Evolutionary conservation across 2,329 filamentous ascomycete species (phyloP), one percentile per base, ranked within the genome.

Genomic region (Fonsecaea pedrosoi): DNA sequence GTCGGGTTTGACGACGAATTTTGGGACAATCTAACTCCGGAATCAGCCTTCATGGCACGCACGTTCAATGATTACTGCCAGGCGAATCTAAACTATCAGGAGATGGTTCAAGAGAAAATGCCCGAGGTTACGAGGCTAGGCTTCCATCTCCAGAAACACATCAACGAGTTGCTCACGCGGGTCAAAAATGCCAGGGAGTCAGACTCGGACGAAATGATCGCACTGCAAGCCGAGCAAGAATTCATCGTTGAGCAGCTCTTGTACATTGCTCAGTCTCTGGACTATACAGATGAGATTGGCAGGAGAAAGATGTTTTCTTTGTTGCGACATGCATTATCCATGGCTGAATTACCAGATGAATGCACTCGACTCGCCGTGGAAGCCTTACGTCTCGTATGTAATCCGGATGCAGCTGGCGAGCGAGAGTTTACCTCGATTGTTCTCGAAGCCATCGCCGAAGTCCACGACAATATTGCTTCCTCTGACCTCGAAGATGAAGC

Each of bases 231-330:
- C 6, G 93, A 97, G 76, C 90, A 94, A 73, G 94, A 98, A 78
- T 99, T 99, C 73, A 91, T 97, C 69, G 91, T 97, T 45, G 94
- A 98, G 77, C 96, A 99, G 76, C 84, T 99, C 65, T 87, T 99
- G 40, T 91, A 97, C 73, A 96, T 99, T 75, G 91, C 92, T 4
- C 85, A 94, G 67, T 96, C 92, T 1, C 86, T 98, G 59, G 95
- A 99, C 79, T 99, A 98, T 78, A 94, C 92, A n/a, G 95, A 99
- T 75, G 95, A 98, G 78, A 92, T 97, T 69, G 95, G 95, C 58
- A 88, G 95, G 71, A 86, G 94, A 66, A 96, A 97, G 81, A 98
- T 99, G 93, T 97, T 96, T 77, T 89, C 92, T 18, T 85, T 98
- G 38, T 86, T 98, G 67, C 87, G 95, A 63, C 92, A 96, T 76